Base-by-base conservation (phyloP, 2,329 filamentous ascomycete species). In the Aspergillus sergii region DNA sequence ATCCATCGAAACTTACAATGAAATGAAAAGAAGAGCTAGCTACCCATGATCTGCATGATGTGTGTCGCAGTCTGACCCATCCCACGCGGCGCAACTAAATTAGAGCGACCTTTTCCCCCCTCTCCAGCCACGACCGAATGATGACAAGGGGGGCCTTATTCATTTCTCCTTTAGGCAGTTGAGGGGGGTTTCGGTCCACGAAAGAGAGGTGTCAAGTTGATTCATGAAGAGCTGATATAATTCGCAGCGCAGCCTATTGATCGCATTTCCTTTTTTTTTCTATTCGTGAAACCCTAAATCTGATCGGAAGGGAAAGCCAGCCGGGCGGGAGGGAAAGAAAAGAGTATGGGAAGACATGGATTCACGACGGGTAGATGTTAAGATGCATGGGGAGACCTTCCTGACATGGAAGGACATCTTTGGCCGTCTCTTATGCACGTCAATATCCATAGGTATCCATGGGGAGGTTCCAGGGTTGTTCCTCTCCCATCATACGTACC, bases 11-110 rank as follows among this genome's bases (percentile, higher is more conserved):
- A 43, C 28, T 50, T 21, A 39, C 59, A 57, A 30, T 26, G 43
- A 51, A 41, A 41, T n/a, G 39, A 41, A 19, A 41, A 41, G 39
- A 39, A 39, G 30, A 46, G 32, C 43, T 36, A 41, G 36, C 36
- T 41, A n/a, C 9, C 4, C 45, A 51, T 41, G 28, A 23, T 34
- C 45, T 36, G 21, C 59, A 62, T 67, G 48, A 63, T 67, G 66
- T 67, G 68, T 59, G 63, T 66, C 58, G 62, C 63, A 67, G 57
- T 63, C 65, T 65, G 58, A 67, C 58, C 60, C 57, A 57, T 62
- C 59, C 65, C 64, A 68, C 66, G 64, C 65, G 62, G 64, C 51
- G 64, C 65, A 58, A 63, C 64, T 67, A 59, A 59, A 51, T 65
- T 69, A 68, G 61, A 57, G 53, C 63, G 63, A 64, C 48, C 58